These are phyloP conservation scores for Litchi chinensis DNA, from an alignment of 345 rosid genomes.

Conservation along the genomic window DNA sequence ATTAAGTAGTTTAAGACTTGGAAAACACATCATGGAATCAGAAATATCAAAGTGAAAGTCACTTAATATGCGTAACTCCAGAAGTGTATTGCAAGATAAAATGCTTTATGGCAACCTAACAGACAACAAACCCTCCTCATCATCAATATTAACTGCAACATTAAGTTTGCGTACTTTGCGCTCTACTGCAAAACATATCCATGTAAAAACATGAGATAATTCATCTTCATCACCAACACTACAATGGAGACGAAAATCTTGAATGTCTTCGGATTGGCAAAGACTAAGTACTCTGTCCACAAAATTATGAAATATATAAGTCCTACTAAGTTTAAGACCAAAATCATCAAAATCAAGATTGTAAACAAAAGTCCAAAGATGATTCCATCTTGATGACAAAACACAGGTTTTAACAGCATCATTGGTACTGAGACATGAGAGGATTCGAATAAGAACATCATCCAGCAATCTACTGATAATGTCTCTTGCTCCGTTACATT, in stretches of 20 bases:
- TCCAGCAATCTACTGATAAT: constrained; percentile 9
- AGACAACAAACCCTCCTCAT: not conserved
- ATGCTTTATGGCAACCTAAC: not conserved
- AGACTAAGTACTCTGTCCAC: too few relatives aligned
- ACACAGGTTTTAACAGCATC: constrained; percentile 6
- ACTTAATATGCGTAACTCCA: not conserved
- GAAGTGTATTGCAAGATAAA: not conserved
- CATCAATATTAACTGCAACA: not conserved
- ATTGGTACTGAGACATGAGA: constrained; percentile 14
- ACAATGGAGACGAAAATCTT: constrained; percentile 13
- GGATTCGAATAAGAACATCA: constrained; percentile 19
- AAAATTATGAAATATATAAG: too few relatives aligned
- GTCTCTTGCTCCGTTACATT: not conserved
- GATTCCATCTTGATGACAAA: constrained; percentile 21
- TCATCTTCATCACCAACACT: too few relatives aligned
- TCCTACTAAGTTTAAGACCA: not conserved
- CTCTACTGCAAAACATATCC: not conserved
- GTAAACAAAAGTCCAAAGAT: constrained; percentile 2
- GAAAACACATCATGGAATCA: not conserved
- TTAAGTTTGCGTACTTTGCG: not conserved
- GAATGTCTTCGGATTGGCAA: too few relatives aligned
- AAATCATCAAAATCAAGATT: not conserved
- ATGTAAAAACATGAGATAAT: not conserved
- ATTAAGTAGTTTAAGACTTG: not conserved
- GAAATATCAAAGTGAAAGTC: not conserved